Percentiles rank a stretch among this genome's conserved stretches.
These are phyloP conservation scores for Aphanomyces stellatus DNA, from an alignment of 352 stramenopile species.

Conservation along the genomic window DNA sequence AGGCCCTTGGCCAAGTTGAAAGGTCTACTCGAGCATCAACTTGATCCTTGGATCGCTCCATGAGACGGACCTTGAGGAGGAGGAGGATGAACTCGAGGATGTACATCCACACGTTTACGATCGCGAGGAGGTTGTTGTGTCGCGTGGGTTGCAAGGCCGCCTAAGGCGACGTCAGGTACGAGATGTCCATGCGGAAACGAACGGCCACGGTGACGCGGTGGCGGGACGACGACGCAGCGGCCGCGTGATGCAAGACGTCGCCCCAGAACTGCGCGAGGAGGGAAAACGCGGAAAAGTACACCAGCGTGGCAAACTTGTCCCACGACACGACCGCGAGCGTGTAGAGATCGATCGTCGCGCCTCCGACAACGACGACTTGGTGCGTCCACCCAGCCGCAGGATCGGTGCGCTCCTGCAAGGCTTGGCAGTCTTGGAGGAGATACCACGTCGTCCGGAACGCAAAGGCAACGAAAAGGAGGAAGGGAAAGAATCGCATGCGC, in stretches of 20 bases:
- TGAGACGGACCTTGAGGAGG: slow-evolving; percentile 49
- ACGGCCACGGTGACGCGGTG: too few relatives aligned
- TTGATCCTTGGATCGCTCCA: too few relatives aligned
- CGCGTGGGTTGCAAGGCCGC: too few relatives aligned
- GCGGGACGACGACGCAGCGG: too few relatives aligned
- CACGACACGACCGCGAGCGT: slow-evolving; percentile 63
- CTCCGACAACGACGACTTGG: slow-evolving; percentile 58
- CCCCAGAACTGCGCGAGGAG: slow-evolving; percentile 72
- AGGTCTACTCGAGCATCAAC: too few relatives aligned
- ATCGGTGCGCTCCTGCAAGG: slow-evolving; percentile 60
- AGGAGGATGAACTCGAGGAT: slow-evolving; percentile 58
- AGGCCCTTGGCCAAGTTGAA: slow-evolving; percentile 32
- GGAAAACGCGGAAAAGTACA: slow-evolving; percentile 75
- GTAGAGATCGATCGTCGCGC: slow-evolving; percentile 73
- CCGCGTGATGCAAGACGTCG: too few relatives aligned
- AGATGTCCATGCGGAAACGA: too few relatives aligned
- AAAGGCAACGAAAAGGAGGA: slow-evolving; percentile 64
- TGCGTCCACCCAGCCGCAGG: slow-evolving; percentile 30
- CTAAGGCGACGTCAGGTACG: too few relatives aligned
- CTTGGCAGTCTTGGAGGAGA: slow-evolving; percentile 64
- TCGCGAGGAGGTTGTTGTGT: slow-evolving; percentile 64
- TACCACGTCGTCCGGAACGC: slow-evolving; percentile 61
- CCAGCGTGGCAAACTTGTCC: slow-evolving; percentile 61
- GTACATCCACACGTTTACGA: slow-evolving; percentile 78
- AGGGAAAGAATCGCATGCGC: slow-evolving; percentile 73